A percentile compares a stretch with the other conserved stretches of the same genome.
These are phyloP conservation scores for Calocybe cyanea DNA, from an alignment of 768 basidiomycete species.

Conservation along the genomic window DNA sequence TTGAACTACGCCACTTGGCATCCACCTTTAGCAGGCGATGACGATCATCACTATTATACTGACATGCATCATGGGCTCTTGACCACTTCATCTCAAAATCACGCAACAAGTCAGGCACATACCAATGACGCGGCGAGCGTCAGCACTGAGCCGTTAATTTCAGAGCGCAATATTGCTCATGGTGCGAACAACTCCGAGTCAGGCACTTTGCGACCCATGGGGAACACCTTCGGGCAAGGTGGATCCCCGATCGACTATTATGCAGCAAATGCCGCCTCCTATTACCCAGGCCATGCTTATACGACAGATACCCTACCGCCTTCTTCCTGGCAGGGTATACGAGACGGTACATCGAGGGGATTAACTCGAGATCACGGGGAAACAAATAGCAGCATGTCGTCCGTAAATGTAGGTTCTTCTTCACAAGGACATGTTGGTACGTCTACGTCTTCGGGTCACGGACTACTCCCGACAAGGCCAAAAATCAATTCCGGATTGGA, in stretches of 20 bases:
- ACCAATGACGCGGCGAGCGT: conserved; percentile 12
- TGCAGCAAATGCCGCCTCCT: conserved; percentile 1
- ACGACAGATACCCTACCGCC: conserved; percentile 3
- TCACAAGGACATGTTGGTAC: conserved; percentile 4
- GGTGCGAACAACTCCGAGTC: conserved; percentile 22
- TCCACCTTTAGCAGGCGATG: conserved; percentile 29
- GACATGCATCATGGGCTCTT: conserved; percentile 6
- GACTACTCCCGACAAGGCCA: background rate
- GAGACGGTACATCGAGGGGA: background rate
- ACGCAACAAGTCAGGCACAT: conserved; percentile 12
- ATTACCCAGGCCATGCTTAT: background rate
- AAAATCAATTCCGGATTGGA: background rate
- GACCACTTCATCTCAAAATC: conserved; percentile 13
- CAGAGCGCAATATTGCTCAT: conserved; percentile 6
- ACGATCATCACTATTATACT: conserved; percentile 17
- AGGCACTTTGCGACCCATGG: conserved; percentile 3
- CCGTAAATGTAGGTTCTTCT: conserved; percentile 9
- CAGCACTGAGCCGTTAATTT: conserved; percentile 1
- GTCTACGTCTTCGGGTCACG: conserved; percentile 8
- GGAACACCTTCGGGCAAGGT: conserved; percentile 19
- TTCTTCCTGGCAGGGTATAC: conserved; percentile 1
- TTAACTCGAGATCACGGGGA: background rate
- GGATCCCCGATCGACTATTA: conserved; percentile 15
- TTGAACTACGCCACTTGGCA: conserved; percentile 21
- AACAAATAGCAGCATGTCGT: conserved; percentile 6